Evolutionary conservation across 306 rosid species (phyloP), one percentile per base, ranked within the genome.

Genomic region (Comarum palustre): DNA sequence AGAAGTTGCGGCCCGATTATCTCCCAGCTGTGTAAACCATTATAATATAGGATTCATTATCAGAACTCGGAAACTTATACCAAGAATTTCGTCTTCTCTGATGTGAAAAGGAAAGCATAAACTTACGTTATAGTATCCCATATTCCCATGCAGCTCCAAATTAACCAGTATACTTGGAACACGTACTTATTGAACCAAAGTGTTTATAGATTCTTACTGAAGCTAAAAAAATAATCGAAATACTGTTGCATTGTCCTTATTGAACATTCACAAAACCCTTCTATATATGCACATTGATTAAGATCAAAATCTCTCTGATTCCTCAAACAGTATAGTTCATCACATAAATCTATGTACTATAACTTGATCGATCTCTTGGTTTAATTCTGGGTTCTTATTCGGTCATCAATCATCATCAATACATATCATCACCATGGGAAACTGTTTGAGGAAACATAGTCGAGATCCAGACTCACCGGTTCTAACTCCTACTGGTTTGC

Each of bases 391-490:
- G 17, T 17, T 39, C 43, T 41, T n/a, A n/a, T n/a, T n/a, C n/a
- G n/a, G n/a, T n/a, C n/a, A n/a, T 45, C n/a, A 2, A 0, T 41
- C 24, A 68, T 15, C 59, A 6, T 27, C 11, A 31, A 16, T 22
- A 29, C 66, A 31, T 0, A 9, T 15, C 74, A 41, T 43, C 46
- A 54, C 29, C 47, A 82, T 82, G 85, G 89, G 83, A 68, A 70
- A 64, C 66, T 82, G 83, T 73, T 45, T 72, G 41, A 65, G 54
- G 67, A 77, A 61, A 27, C 58, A 29, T 29, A 38, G 36, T 71
- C 78, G 8, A 14, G 54, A 72, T 38, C 79, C 85, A 20, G 76
- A 51, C 70, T 76, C 59, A 19, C 68, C 78, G 3, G 73, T 60
- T 72, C 59, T 3, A 51, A 60, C 76, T 67, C 69, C 80, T 22